Percentiles rank a stretch among this genome's conserved stretches.
Conservation (phyloP, 208 protist species). For the Vickermania ingenoplastis region DNA sequence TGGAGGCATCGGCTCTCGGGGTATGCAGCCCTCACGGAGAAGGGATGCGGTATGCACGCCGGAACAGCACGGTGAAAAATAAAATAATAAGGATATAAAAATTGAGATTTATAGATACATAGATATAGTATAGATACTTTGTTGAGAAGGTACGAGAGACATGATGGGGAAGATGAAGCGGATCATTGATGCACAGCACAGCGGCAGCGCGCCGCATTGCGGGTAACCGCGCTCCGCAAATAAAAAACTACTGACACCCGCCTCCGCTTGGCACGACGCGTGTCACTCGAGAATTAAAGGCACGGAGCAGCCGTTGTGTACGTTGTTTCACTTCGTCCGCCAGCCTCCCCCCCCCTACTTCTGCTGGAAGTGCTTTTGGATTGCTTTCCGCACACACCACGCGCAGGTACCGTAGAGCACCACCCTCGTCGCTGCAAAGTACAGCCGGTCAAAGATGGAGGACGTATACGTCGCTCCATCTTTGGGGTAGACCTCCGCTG, state of each 20-base stretch:
- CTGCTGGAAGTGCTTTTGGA: no score
- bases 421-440: not conserved
- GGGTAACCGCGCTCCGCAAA: not conserved
- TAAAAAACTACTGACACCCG: not conserved
- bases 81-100: slow-evolving; percentile 6
- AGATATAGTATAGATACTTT: not conserved
- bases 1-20: slow-evolving; percentile 28
- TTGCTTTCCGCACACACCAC: not conserved
- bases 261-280: not conserved
- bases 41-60: not conserved
- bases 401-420: not conserved
- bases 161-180: not conserved
- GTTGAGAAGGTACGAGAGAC: not conserved
- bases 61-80: slow-evolving; percentile 19
- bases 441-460: not conserved
- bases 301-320: no score
- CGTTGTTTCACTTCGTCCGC: no score
- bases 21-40: not conserved
- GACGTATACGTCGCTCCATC: slow-evolving; percentile 4
- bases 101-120: not conserved
- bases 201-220: not conserved
- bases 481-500: slow-evolving; percentile 28
- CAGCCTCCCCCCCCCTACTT: no score
- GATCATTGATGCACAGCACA: not conserved
- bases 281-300: no score